phyloP scores from a whole-genome alignment of 768 basidiomycete genomes.

The Amanita pallidorosea region DNA sequence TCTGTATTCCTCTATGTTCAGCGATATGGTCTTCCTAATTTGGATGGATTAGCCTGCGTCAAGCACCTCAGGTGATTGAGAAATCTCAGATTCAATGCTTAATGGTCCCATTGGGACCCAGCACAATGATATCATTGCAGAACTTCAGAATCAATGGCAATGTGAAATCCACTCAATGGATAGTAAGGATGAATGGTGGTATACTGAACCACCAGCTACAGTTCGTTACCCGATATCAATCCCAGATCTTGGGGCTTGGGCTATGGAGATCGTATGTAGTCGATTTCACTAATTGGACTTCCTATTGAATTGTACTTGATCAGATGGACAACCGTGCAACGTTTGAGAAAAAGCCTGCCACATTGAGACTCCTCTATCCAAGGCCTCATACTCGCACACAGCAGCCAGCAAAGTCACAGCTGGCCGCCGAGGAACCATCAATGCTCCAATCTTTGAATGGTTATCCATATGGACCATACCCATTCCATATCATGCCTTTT shows the following conservation, averaged over 20 bases:
- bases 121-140: not conserved
- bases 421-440: not conserved
- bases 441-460: not conserved
- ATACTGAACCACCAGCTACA: not conserved
- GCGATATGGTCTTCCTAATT: too few relatives aligned
- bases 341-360: not conserved
- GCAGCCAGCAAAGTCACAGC: not conserved
- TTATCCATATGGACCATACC: too few relatives aligned
- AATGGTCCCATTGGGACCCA: not conserved
- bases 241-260: not conserved
- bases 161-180: not conserved
- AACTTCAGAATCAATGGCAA: not conserved
- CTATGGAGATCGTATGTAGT: not conserved
- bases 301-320: too few relatives aligned
- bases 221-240: not conserved
- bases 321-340: not conserved
- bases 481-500: not conserved
- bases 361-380: not conserved
- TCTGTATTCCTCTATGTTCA: too few relatives aligned
- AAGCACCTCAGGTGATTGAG: not conserved
- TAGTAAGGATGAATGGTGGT: not conserved
- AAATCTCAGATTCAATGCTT: not conserved
- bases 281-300: too few relatives aligned
- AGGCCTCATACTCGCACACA: not conserved
- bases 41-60: not conserved